phyloP scores from a whole-genome alignment of 129 eudicot species.

The Centrapalus pauciflorus region DNA sequence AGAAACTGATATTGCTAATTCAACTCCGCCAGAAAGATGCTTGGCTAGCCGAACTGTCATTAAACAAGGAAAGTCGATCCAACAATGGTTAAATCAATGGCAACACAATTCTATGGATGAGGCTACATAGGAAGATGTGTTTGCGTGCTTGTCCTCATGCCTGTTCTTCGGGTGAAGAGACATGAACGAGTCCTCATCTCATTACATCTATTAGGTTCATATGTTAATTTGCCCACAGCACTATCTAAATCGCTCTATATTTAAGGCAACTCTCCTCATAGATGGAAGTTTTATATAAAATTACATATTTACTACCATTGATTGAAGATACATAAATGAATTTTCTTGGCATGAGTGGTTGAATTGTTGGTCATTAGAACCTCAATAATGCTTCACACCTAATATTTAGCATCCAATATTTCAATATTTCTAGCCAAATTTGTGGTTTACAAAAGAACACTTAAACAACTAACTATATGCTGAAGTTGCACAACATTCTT shows the following conservation, averaged over 20 bases:
- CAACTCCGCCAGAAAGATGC: no score
- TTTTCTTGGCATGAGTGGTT: background rate
- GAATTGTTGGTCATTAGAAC: background rate
- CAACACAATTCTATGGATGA: no score
- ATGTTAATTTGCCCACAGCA: background rate
- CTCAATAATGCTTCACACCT: background rate
- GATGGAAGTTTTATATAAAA: background rate
- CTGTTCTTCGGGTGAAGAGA: no score
- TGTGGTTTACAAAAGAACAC: background rate
- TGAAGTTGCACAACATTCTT: background rate
- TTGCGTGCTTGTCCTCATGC: no score
- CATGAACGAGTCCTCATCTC: no score
- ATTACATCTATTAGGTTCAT: no score
- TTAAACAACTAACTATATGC: background rate
- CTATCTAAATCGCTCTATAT: background rate
- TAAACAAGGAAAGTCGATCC: no score
- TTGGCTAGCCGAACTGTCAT: no score
- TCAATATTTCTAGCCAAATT: background rate
- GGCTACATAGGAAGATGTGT: no score
- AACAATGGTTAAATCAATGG: no score
- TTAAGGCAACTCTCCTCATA: background rate
- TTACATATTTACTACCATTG: background rate
- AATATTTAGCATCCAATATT: background rate
- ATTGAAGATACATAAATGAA: background rate
- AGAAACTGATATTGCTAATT: no score